These are phyloP conservation scores for Orbilia brochopaga DNA, from an alignment of 2,329 filamentous ascomycete genomes.

Conservation along the genomic window DNA sequence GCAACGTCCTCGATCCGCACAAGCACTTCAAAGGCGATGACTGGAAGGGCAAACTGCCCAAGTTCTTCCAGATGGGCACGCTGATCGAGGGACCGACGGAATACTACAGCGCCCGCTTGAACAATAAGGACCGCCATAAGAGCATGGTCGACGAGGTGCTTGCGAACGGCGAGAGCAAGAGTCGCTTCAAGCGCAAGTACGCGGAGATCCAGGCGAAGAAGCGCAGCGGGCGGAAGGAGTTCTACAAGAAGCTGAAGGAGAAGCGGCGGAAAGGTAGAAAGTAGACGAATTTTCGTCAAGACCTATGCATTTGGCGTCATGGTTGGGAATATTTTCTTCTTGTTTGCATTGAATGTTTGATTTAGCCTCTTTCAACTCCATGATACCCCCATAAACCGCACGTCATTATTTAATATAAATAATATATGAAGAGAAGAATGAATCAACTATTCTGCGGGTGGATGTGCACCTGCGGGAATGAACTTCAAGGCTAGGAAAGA, in stretches of 20 bases:
- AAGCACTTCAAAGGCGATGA: conserved; percentile 87
- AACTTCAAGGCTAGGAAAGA: not conserved
- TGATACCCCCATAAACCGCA: conserved; percentile 47
- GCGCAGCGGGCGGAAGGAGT: conserved; percentile 83
- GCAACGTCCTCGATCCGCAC: conserved; percentile 85
- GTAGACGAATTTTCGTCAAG: not conserved
- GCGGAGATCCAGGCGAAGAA: conserved; percentile 81
- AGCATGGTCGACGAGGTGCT: conserved; percentile 87
- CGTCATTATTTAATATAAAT: conserved; percentile 34
- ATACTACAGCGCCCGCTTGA: conserved; percentile 78
- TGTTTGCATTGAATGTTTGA: not conserved
- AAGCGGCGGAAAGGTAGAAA: conserved; percentile 60
- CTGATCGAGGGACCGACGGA: conserved; percentile 88
- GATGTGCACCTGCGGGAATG: not conserved
- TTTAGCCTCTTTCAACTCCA: conserved; percentile 34
- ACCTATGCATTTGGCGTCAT: not conserved
- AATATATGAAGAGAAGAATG: not conserved
- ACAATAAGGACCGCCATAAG: conserved; percentile 84
- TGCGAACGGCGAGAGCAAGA: conserved; percentile 68
- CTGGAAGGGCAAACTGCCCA: conserved; percentile 70
- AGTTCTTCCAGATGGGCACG: conserved; percentile 87
- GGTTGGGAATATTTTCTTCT: not conserved
- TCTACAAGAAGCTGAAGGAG: conserved; percentile 79
- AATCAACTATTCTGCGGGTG: not conserved
- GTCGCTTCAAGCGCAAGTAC: conserved; percentile 86